Conservation (phyloP, 495 filamentous ascomycete genomes). For the Lasiosphaeria hispida region DNA sequence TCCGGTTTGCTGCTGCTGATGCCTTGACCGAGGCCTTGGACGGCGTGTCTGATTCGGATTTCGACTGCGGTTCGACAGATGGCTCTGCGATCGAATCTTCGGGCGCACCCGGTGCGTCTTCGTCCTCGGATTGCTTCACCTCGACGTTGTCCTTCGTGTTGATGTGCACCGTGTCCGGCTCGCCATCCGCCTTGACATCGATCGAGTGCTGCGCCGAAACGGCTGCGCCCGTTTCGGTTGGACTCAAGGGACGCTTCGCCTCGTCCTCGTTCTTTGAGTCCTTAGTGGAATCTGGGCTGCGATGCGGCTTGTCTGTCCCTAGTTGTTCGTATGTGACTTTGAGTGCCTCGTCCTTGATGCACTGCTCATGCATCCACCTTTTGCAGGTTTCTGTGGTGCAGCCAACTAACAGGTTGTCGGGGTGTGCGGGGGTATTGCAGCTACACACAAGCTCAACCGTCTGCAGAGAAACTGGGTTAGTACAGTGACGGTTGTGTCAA, state of each 20-base stretch:
- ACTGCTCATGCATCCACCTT: conserved; percentile 64
- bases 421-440: conserved; percentile 61
- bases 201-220: conserved; percentile 44
- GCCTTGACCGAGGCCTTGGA: conserved; percentile 6
- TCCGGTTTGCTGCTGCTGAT: conserved; percentile 12
- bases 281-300: conserved; percentile 33
- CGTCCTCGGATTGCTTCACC: conserved; percentile 28
- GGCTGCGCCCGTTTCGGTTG: conserved; percentile 41
- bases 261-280: conserved; percentile 35
- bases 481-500: neutral
- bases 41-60: conserved; percentile 9
- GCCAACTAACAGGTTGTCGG: conserved; percentile 56
- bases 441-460: conserved; percentile 58
- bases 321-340: conserved; percentile 44
- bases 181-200: conserved; percentile 44
- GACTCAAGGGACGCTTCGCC: conserved; percentile 42
- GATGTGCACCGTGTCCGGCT: conserved; percentile 29
- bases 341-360: conserved; percentile 54
- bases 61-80: conserved; percentile 14
- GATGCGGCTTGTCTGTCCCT: conserved; percentile 45
- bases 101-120: conserved; percentile 25
- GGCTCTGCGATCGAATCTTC: conserved; percentile 21
- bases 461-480: conserved; percentile 33
- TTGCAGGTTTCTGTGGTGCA: conserved; percentile 57
- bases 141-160: conserved; percentile 29